Evolutionary conservation across 1,284 basidiomycete genomes (phyloP).

Genomic region (Phylloporus sp.): DNA sequence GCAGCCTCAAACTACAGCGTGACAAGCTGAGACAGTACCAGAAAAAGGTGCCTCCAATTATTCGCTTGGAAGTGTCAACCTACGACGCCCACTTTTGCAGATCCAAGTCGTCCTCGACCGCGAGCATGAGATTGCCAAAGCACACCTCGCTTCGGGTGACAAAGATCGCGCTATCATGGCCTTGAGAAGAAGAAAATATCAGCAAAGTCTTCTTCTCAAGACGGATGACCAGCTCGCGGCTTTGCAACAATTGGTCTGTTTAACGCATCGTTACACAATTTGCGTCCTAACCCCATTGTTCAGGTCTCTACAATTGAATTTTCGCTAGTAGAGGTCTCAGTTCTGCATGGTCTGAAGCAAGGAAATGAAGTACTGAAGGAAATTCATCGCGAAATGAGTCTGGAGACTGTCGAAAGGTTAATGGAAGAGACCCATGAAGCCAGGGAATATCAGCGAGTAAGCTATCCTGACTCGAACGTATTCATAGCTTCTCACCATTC

Average conservation of each 20-base stretch:
- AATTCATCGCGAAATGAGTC: conserved; percentile 92
- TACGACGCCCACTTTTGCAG: conserved; percentile 50
- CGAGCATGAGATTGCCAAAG: conserved; percentile 89
- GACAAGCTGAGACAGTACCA: conserved; percentile 97
- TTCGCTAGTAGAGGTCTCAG: conserved; percentile 91
- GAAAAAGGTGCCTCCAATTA: conserved; percentile 72
- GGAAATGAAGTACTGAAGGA: conserved; percentile 93
- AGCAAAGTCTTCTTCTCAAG: conserved; percentile 86
- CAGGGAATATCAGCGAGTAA: conserved; percentile 87
- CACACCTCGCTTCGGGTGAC: conserved; percentile 81
- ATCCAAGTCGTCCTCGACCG: conserved; percentile 87
- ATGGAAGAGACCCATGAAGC: conserved; percentile 94
- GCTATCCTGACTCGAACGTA: conserved; percentile 29
- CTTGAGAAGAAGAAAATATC: conserved; percentile 90
- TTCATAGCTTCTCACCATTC: conserved; percentile 15
- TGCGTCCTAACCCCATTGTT: conserved; percentile 1
- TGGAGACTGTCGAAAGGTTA: conserved; percentile 92
- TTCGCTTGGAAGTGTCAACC: conserved; percentile 8
- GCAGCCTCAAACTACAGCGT: conserved; percentile 89
- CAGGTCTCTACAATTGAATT: conserved; percentile 97
- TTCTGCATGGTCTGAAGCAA: conserved; percentile 91
- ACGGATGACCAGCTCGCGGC: conserved; percentile 92
- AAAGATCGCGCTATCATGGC: conserved; percentile 90
- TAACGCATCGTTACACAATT: conserved; percentile 2
- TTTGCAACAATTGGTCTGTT: conserved; percentile 86